Base-by-base conservation (phyloP, 495 filamentous ascomycete species). In the Podospora comata region DNA sequence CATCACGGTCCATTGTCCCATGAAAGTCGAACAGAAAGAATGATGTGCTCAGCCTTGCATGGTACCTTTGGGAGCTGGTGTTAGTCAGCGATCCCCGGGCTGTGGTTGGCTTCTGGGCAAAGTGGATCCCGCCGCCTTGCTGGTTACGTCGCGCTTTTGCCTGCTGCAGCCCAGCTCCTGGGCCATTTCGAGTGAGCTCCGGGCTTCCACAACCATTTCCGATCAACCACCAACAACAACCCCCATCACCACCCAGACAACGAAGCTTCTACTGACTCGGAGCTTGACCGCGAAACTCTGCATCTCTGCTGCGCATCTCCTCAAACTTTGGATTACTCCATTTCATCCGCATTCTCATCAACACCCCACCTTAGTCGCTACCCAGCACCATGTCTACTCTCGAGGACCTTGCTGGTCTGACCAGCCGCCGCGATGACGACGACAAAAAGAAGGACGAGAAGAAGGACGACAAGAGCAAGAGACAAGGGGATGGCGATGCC, bases 361-460 rank as follows among this genome's bases (percentile, higher is more conserved):
- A 64, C 27, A 2, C 26, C 63, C 66, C 54, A 56, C 54, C 18
- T 15, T 28, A 34, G 57, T 18, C 69, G 57, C 65, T 67, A 16
- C 28, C 30, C 27, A 48, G 64, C 67, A 66, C 48, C 68, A 80
- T 80, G 78, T 78, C 78, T 56, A 79, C 78, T 63, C 78, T 80
- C 75, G 78, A 80, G 71, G 78, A 80, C 72, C 78, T 80, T 68
- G 78, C 79, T 59, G 78, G 76, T 65, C 76, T 84, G 69, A 80
- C 85, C 71, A 82, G 81, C 74, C 88, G 91, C 75, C 91, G 94
- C 84, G 88, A 89, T 74, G 92, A 96, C 77, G 79, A 79, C 55
- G 89, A 79, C 74, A 83, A 87, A 78, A 90, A 90, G 77, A 87
- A 91, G 82, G 86, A 88, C 66, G 91, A 93, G 75, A 78, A 87